These are phyloP conservation scores for Prunella vulgaris DNA, from an alignment of 257 asterid species.

Conservation along the genomic window DNA sequence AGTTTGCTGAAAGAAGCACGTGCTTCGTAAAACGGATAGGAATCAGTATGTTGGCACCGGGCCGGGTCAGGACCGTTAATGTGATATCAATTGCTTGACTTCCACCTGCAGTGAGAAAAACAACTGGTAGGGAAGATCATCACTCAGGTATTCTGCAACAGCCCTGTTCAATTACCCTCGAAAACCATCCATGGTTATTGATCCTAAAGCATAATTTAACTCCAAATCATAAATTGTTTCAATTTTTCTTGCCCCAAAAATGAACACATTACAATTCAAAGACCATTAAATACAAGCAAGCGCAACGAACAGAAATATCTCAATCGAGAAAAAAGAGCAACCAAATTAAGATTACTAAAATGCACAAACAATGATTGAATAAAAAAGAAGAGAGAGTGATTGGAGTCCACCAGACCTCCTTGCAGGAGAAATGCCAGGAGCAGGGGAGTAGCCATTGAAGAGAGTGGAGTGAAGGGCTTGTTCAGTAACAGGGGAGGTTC, in stretches of 20 bases:
- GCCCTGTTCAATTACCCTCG: conserved; percentile 36
- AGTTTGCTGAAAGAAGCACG: conserved; percentile 44
- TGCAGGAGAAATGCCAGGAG: conserved; percentile 34
- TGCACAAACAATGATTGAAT: no score
- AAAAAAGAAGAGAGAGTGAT: neutral
- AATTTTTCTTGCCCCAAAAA: neutral
- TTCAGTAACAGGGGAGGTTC: conserved; percentile 39
- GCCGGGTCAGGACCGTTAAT: conserved; percentile 49
- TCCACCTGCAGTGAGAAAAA: conserved; percentile 55
- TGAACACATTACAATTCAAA: neutral
- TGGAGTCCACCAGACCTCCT: conserved; percentile 35
- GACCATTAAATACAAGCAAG: neutral
- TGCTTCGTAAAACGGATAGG: conserved; percentile 62
- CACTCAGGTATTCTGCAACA: conserved; percentile 50
- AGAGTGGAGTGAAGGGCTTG: conserved; percentile 46
- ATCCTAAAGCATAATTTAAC: no score
- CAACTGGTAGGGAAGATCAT: conserved; percentile 38
- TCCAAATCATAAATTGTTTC: neutral
- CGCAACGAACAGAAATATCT: no score
- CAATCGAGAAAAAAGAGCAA: neutral
- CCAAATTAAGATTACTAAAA: neutral
- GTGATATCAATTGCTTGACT: conserved; percentile 62
- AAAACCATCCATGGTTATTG: neutral
- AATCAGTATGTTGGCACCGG: conserved; percentile 59
- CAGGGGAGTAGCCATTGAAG: conserved; percentile 49